Percentiles rank a stretch among this genome's conserved stretches.
phyloP scores from a whole-genome alignment of 163 green algal species.

The Chlorella variabilis region DNA sequence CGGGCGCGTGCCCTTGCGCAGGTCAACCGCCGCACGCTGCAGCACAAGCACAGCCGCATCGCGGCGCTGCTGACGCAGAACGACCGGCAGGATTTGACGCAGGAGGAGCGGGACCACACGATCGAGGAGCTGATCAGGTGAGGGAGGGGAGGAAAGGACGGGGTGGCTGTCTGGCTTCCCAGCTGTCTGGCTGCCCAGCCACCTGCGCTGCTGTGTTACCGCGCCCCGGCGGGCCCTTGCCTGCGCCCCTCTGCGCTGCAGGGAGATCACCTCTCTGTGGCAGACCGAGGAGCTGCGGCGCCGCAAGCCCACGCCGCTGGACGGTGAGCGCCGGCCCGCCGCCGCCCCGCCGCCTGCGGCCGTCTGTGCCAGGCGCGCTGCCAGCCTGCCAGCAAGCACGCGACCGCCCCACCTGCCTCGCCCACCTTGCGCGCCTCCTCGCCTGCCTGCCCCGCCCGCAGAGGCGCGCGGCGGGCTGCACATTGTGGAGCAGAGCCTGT shows the following conservation, averaged over 20 bases:
- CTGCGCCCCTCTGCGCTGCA: too few relatives aligned
- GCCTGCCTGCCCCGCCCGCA: slow-evolving; percentile 40
- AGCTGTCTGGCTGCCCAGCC: too few relatives aligned
- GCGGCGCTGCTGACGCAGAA: slow-evolving; percentile 77
- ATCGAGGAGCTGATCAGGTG: slow-evolving; percentile 38
- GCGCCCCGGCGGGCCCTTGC: too few relatives aligned
- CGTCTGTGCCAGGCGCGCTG: background rate
- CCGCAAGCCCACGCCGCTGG: slow-evolving; percentile 87
- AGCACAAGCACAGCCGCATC: slow-evolving; percentile 59
- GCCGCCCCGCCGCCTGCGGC: background rate
- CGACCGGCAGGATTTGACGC: slow-evolving; percentile 69
- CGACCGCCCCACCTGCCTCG: too few relatives aligned
- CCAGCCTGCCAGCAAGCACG: too few relatives aligned
- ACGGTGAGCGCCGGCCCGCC: slow-evolving; percentile 69
- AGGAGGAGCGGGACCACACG: slow-evolving; percentile 60
- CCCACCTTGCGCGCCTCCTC: too few relatives aligned
- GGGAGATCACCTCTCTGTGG: slow-evolving; percentile 91
- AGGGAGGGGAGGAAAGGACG: background rate
- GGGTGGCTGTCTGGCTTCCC: too few relatives aligned
- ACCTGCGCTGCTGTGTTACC: too few relatives aligned
- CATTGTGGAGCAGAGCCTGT: slow-evolving; percentile 95
- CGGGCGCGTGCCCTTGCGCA: too few relatives aligned
- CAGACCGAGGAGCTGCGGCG: slow-evolving; percentile 96
- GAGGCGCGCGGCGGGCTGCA: slow-evolving; percentile 93
- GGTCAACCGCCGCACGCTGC: slow-evolving; percentile 82